Evolutionary conservation across 331 rosid species (phyloP).

Genomic region (Rhamnella rubrinervis): DNA sequence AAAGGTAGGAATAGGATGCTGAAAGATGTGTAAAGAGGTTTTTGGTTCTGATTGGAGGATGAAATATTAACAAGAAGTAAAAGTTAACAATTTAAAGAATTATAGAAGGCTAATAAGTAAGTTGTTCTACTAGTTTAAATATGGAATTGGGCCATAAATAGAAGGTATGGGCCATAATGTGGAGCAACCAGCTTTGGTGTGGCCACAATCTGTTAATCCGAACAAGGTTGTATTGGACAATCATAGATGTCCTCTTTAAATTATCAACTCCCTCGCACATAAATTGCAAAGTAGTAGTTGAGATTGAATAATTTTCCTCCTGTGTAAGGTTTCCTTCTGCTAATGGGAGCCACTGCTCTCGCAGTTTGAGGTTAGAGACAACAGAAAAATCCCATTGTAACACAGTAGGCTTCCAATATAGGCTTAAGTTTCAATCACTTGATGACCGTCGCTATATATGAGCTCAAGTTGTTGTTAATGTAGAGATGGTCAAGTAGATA

Average conservation of each 20-base stretch:
- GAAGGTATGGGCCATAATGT: too few relatives aligned
- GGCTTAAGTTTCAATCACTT: not conserved
- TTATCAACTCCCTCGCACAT: not conserved
- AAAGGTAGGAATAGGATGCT: too few relatives aligned
- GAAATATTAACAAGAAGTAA: too few relatives aligned
- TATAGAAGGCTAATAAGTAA: too few relatives aligned
- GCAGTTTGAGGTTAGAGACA: not conserved
- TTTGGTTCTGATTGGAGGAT: too few relatives aligned
- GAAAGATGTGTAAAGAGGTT: too few relatives aligned
- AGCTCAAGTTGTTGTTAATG: not conserved
- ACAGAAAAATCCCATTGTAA: not conserved
- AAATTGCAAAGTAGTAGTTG: not conserved
- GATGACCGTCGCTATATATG: not conserved
- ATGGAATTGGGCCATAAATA: too few relatives aligned
- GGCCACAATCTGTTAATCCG: not conserved
- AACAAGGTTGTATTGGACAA: conserved; percentile 9
- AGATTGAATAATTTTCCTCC: too few relatives aligned
- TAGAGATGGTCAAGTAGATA: not conserved
- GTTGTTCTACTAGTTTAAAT: too few relatives aligned
- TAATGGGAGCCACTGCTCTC: not conserved
- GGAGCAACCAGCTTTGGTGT: too few relatives aligned
- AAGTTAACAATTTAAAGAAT: too few relatives aligned
- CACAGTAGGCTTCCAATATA: not conserved
- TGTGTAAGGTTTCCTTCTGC: too few relatives aligned
- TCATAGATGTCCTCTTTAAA: not conserved